Base-by-base conservation (phyloP, 257 asterid genomes). In the Paulownia fortunei region DNA sequence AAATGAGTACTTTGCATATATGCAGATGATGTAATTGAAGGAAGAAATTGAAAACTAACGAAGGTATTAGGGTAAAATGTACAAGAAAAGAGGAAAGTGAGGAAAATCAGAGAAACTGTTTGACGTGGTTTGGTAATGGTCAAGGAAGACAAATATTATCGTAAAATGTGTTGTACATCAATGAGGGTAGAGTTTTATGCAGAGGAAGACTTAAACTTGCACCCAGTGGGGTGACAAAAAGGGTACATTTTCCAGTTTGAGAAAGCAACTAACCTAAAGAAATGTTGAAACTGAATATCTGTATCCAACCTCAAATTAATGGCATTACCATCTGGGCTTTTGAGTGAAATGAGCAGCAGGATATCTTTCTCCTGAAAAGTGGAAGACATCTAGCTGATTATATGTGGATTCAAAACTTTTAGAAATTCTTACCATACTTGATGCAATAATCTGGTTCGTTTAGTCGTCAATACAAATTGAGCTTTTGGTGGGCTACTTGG, bases 181-280 rank as follows among this genome's bases (percentile, higher is more conserved):
- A 39, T 56, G 64, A 56, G 19, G 72, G 72, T 37, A 65, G 54
- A 65, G 72, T 19, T 65, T 65, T n/a, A 8, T 18, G 26, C 54
- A 18, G 52, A 36, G 39, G 32, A 65, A 65, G 54, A 8, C 72
- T 36, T 19, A n/a, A n/a, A n/a, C n/a, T n/a, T n/a, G n/a, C n/a
- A n/a, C n/a, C n/a, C n/a, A n/a, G n/a, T 36, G 72, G 47, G 30
- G 32, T 56, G 64, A 24, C 34, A 8, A 36, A 65, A n/a, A 12
- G 6, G 7, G 72, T 8, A 34, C 47, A 49, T 21, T 49, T 49
- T 49, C 56, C 4, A 49, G 15, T 16, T 49, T 49, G 56, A 49
- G 21, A 49, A 49, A 49, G 56, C 6, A 13, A 49, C 56, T 49
- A 21, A 5, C 6, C 5, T 49, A 49, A 18, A 6, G 60, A 52